phyloP scores from a whole-genome alignment of 495 filamentous ascomycete genomes.

The Arthonia radiata region DNA sequence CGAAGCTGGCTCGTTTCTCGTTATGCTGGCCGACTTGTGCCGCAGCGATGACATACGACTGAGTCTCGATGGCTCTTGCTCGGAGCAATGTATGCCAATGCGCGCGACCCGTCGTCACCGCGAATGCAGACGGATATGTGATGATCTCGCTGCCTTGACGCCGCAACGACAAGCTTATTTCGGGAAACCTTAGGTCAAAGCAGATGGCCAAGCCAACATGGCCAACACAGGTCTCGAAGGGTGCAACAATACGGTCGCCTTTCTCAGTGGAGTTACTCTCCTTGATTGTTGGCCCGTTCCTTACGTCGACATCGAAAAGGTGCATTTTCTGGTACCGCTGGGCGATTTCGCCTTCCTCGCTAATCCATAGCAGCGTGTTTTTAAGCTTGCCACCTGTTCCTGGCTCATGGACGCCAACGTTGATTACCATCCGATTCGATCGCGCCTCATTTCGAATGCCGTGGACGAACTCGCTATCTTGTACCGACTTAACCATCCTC shows the following conservation, averaged over 20 bases:
- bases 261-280: conserved; percentile 41
- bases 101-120: conserved; percentile 57
- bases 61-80: conserved; percentile 72
- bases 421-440: conserved; percentile 37
- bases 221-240: conserved; percentile 49
- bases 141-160: conserved; percentile 49
- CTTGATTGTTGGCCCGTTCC: conserved; percentile 32
- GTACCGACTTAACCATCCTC: conserved; percentile 33
- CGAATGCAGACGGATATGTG: conserved; percentile 79
- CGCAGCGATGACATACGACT: conserved; percentile 67
- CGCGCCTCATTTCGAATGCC: conserved; percentile 45
- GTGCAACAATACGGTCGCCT: conserved; percentile 31
- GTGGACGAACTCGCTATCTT: conserved; percentile 35
- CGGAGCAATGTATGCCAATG: conserved; percentile 67
- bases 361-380: conserved; percentile 47
- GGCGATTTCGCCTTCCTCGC: conserved; percentile 32
- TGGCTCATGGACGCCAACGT: conserved; percentile 74
- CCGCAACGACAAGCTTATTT: conserved; percentile 40
- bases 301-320: conserved; percentile 48
- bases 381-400: conserved; percentile 29
- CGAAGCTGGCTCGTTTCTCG: conserved; percentile 59
- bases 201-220: conserved; percentile 60
- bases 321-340: conserved; percentile 57
- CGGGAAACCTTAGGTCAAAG: conserved; percentile 77
- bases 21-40: conserved; percentile 68